These are phyloP conservation scores for Carex myosuroides DNA, from an alignment of 176 grass and related monocot genomes.

Conservation along the genomic window DNA sequence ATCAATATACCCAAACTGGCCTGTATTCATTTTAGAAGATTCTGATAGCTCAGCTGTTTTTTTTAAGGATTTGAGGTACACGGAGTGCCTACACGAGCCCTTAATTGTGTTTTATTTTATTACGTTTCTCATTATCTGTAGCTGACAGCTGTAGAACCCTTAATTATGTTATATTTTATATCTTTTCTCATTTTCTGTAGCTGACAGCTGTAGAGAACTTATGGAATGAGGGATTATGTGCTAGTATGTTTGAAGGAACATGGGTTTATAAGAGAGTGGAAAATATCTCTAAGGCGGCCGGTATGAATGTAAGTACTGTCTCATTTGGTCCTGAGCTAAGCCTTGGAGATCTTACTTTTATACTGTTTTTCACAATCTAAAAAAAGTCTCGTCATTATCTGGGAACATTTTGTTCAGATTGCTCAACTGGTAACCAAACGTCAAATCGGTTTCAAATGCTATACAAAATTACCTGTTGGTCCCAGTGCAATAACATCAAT, in stretches of 20 bases:
- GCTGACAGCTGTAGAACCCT: conserved; percentile 44
- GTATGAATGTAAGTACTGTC: conserved; percentile 48
- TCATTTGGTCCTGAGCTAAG: not conserved
- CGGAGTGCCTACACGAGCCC: not conserved
- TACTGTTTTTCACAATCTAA: not conserved
- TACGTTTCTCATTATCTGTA: conserved; percentile 28
- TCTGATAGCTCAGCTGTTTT: not conserved
- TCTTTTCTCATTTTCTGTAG: conserved; percentile 32
- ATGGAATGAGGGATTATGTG: conserved; percentile 79
- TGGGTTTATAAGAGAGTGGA: conserved; percentile 67
- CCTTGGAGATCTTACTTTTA: not conserved
- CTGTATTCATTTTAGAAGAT: not conserved
- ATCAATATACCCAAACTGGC: not conserved
- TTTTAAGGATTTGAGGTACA: not conserved
- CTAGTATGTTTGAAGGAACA: conserved; percentile 64
- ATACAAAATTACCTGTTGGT: not conserved
- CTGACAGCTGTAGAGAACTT: conserved; percentile 57
- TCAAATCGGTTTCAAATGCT: not conserved
- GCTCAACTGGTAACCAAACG: not conserved
- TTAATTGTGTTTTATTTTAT: not conserved
- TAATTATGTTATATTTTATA: not conserved
- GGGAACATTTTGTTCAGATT: not conserved
- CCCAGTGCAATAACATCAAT: not conserved
- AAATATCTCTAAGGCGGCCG: conserved; percentile 29
- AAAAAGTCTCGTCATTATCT: not conserved